Evolutionary conservation across 2,329 filamentous ascomycete species (phyloP), one percentile per base, ranked within the genome.

Genomic region (Alternaria metachromatica): DNA sequence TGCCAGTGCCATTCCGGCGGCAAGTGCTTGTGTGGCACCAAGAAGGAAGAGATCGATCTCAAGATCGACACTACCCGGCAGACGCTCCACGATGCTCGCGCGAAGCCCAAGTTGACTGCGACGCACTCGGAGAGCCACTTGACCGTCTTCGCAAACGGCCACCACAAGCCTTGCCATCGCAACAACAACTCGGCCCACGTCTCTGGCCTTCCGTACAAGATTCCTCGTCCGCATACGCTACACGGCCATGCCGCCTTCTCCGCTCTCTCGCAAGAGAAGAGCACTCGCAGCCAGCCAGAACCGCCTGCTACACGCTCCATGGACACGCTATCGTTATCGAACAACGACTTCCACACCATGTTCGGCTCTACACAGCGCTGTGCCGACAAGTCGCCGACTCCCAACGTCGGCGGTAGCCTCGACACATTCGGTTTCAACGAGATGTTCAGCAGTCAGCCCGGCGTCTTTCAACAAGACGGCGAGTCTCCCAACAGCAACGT

Each of bases 171-270:
- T 11, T 86, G 85, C 55, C 88, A 90, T 73, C 87, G 88, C 69
- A 87, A 88, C 79, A 89, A 90, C 78, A 87, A 89, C 76, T 84
- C 86, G 67, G 87, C 87, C 63, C 88, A 89, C 72, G 87, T 89
- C 64, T 87, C 85, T 60, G 87, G 87, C 62, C 80, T 86, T 68
- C 88, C 88, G 2, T 90, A 90, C 79, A 87, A 87, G 72, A 86
- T 90, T 67, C 86, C 87, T 21, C 77, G 78, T 18, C 78, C 78
- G n/a, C 78, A 80, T 55, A 77, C 78, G 43, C 69, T 78, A 10
- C 79, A 80, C 59, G 77, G 77, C 30, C 70, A 71, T 30, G 61
- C 72, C 5, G 72, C 74, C 10, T 79, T 79, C 20, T 68, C 74
- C 54, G 60, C 74, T 23, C 63, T 75, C 51, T 53, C 66, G 28